Evolutionary conservation across 78 protist genomes (phyloP).

Genomic region (Monosiga brevicollis): DNA sequence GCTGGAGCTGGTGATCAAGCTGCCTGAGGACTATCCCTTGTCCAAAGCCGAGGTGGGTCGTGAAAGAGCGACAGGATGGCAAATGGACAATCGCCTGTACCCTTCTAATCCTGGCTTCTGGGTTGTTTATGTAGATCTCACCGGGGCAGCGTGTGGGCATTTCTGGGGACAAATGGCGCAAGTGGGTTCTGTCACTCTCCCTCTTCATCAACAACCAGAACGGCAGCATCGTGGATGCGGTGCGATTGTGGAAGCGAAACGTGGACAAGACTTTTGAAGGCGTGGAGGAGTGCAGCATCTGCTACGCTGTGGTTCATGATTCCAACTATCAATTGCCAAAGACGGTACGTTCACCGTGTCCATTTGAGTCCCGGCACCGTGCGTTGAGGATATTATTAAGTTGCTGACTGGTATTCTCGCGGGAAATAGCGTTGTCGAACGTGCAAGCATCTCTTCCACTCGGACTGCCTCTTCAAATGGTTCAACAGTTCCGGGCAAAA

Average conservation of each 20-base stretch:
- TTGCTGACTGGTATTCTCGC: background rate
- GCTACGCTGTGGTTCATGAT: slow-evolving; percentile 23
- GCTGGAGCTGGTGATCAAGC: slow-evolving; percentile 8
- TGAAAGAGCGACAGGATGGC: too few relatives aligned
- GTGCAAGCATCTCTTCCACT: slow-evolving; percentile 27
- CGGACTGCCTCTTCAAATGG: slow-evolving; percentile 24
- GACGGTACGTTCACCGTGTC: background rate
- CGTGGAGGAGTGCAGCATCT: slow-evolving; percentile 41
- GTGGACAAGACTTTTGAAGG: slow-evolving; percentile 41
- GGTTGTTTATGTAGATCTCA: too few relatives aligned
- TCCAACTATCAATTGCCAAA: slow-evolving; percentile 23
- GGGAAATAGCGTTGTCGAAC: background rate
- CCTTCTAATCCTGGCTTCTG: too few relatives aligned
- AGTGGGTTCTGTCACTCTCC: slow-evolving; percentile 23
- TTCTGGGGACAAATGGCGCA: background rate
- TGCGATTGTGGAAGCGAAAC: slow-evolving; percentile 25
- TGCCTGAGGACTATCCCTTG: slow-evolving; percentile 29
- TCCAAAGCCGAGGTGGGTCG: background rate
- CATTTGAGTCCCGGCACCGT: background rate
- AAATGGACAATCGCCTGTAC: too few relatives aligned
- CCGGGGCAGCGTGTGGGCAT: slow-evolving; percentile 15
- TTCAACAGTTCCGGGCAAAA: background rate
- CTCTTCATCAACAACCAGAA: slow-evolving; percentile 9
- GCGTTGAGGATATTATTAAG: background rate
- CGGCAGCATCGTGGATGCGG: slow-evolving; percentile 15